Conservation (phyloP, 345 rosid genomes). For the Dimocarpus longan region DNA sequence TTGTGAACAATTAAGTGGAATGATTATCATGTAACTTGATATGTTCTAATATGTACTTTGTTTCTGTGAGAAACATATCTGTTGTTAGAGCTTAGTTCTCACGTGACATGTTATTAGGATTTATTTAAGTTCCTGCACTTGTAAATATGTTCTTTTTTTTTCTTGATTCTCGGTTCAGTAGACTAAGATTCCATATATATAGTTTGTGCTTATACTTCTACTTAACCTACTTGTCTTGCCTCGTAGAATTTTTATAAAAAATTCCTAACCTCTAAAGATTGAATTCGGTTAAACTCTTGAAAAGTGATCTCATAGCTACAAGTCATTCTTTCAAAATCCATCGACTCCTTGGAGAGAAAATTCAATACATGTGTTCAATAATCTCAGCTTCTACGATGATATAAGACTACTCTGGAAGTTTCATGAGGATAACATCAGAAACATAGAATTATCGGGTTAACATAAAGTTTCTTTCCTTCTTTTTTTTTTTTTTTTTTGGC, state of each 20-base stretch:
- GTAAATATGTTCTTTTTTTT: background rate
- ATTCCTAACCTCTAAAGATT: background rate
- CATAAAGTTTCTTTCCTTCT: too few relatives aligned
- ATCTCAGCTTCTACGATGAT: too few relatives aligned
- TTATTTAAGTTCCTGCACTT: background rate
- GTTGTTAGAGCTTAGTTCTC: background rate
- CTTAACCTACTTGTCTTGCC: background rate
- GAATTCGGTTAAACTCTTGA: slow-evolving; percentile 9
- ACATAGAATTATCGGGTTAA: background rate
- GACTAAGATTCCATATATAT: background rate
- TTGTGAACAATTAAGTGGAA: background rate
- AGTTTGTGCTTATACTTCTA: background rate
- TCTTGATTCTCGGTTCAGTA: background rate
- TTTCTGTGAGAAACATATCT: too few relatives aligned
- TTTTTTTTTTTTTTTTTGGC: background rate
- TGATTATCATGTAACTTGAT: background rate
- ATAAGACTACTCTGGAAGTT: too few relatives aligned
- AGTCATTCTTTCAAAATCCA: slow-evolving; percentile 12
- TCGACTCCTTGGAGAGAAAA: background rate
- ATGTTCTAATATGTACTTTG: too few relatives aligned
- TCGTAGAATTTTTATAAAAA: background rate
- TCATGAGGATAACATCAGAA: background rate
- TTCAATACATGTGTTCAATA: too few relatives aligned
- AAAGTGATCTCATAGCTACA: slow-evolving; percentile 24
- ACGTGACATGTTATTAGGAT: background rate